Conservation (phyloP, 2,329 filamentous ascomycete species). For the Sporothrix dimorphospora region DNA sequence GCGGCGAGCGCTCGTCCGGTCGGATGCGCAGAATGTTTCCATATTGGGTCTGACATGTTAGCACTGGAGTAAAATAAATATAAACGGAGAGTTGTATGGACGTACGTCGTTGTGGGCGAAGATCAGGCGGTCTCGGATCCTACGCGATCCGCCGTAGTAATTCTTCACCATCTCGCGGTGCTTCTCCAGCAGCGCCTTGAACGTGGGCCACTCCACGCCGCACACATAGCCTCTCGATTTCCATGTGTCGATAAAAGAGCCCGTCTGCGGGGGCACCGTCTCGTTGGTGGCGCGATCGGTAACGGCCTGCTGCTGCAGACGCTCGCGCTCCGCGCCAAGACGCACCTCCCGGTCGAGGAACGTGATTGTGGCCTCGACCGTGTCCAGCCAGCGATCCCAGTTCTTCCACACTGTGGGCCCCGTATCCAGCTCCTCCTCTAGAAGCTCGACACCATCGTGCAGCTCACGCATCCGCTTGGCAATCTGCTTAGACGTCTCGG, state of each 20-base stretch:
- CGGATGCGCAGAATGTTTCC: constrained; percentile 86
- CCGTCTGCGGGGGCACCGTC: background rate
- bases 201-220: constrained; percentile 79
- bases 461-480: constrained; percentile 97
- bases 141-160: constrained; percentile 68
- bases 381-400: constrained; percentile 88
- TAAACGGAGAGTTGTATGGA: constrained; percentile 26
- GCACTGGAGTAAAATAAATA: background rate
- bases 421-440: constrained; percentile 73
- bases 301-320: constrained; percentile 37
- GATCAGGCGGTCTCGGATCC: constrained; percentile 74
- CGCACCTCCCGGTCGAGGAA: constrained; percentile 63
- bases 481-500: constrained; percentile 87
- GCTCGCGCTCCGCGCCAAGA: constrained; percentile 33
- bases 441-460: constrained; percentile 87
- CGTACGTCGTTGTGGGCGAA: constrained; percentile 98
- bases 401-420: constrained; percentile 88
- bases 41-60: constrained; percentile 77
- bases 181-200: constrained; percentile 72
- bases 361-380: constrained; percentile 63
- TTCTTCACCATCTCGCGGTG: constrained; percentile 76
- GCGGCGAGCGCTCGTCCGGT: constrained; percentile 75
- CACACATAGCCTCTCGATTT: constrained; percentile 75
- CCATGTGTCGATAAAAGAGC: constrained; percentile 55
- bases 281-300: background rate